These are phyloP conservation scores for Septoria petroselini DNA, from an alignment of 2,329 filamentous ascomycete genomes.

Conservation along the genomic window DNA sequence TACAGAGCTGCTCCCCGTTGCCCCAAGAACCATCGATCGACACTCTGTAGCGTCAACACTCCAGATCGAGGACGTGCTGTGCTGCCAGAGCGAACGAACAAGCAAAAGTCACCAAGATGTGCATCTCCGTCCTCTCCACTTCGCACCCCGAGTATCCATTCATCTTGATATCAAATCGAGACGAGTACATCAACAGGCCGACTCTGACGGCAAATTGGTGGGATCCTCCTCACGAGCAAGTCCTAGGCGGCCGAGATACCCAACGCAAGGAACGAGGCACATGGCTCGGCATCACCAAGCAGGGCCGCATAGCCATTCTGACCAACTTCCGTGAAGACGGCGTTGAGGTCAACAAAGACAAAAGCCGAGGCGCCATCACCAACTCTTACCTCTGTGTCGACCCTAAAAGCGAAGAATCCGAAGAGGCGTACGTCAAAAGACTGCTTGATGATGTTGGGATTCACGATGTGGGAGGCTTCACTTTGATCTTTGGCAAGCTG, in stretches of 20 bases:
- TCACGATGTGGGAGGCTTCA: conserved; percentile 61
- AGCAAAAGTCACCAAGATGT: conserved; percentile 39
- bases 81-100: background rate
- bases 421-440: conserved; percentile 52
- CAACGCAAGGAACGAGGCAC: conserved; percentile 59
- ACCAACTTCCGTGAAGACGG: conserved; percentile 62
- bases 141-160: conserved; percentile 50
- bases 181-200: conserved; percentile 61
- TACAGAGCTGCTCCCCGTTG: too few species aligned
- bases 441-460: conserved; percentile 56
- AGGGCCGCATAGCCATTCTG: conserved; percentile 60
- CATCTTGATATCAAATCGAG: conserved; percentile 52
- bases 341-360: conserved; percentile 41
- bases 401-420: conserved; percentile 41
- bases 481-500: conserved; percentile 57
- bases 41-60: background rate
- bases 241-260: conserved; percentile 61
- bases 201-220: conserved; percentile 60
- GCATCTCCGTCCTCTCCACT: conserved; percentile 50
- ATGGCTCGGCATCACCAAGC: conserved; percentile 61
- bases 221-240: conserved; percentile 53
- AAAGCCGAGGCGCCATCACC: conserved; percentile 58
- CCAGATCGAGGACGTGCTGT: background rate
- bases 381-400: conserved; percentile 56
- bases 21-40: background rate